Conservation (phyloP, 805 yeast genomes). For the Danielia oregonensis region DNA sequence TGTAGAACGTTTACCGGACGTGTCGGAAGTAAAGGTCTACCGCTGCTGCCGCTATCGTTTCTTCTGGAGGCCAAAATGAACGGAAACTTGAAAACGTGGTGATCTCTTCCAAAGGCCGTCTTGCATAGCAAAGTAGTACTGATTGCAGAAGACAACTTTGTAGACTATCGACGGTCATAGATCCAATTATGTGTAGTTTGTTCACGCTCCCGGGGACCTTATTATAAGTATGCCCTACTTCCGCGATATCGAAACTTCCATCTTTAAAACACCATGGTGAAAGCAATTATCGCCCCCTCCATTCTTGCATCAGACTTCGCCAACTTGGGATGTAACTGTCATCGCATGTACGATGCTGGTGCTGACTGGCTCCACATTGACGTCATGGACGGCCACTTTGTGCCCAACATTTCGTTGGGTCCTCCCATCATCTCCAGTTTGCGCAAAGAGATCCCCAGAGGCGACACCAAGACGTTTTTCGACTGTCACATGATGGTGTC, state of each 20-base stretch:
- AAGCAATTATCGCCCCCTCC: conserved; percentile 89
- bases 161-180: too few relatives aligned
- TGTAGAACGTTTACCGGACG: too few relatives aligned
- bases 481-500: conserved; percentile 99
- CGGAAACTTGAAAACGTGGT: too few relatives aligned
- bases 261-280: conserved; percentile 48
- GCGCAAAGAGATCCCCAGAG: conserved; percentile 72
- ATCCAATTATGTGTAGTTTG: too few relatives aligned
- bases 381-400: conserved; percentile 98
- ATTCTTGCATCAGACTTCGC: conserved; percentile 91
- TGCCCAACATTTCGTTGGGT: conserved; percentile 93
- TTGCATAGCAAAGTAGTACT: too few relatives aligned
- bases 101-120: too few relatives aligned
- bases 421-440: conserved; percentile 81
- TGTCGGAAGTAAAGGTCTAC: too few relatives aligned
- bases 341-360: conserved; percentile 68
- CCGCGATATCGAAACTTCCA: neutral
- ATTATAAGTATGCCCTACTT: too few relatives aligned
- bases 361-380: conserved; percentile 98
- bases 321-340: conserved; percentile 83
- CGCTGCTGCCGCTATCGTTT: too few relatives aligned
- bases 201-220: too few relatives aligned
- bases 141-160: too few relatives aligned
- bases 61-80: too few relatives aligned
- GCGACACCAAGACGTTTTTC: conserved; percentile 51